Evolutionary conservation across 305 asterid genomes (phyloP), one percentile per base, ranked within the genome.

Genomic region (Solanum hybrid): DNA sequence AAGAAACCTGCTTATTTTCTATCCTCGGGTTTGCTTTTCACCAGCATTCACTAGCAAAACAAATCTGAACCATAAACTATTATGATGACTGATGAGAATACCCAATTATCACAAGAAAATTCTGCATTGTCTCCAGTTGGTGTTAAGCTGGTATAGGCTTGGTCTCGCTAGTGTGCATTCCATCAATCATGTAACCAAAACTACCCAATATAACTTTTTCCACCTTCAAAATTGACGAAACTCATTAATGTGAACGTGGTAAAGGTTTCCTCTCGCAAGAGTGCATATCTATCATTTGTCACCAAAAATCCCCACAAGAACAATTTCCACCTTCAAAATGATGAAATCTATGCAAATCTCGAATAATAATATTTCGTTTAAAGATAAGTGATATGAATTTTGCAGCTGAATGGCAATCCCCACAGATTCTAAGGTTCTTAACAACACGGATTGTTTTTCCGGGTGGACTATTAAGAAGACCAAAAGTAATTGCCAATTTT

Each of bases 291-390:
- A 14, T 42, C 38, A 81, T 81, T 82, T 42, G 78, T 92, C 94
- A 94, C 98, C 97, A 96, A 89, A 92, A 95, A 90, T 95, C 97
- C 85, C 94, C 92, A 77, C 97, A 94, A 60, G 98, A 95, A 87
- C 98, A 95, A 27, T 91, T 89, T 0, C 98, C 96, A 88, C 93
- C 95, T 91, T 92, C 93, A 82, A 96, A 94, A 92, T 95, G 96
- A 91, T 96, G 98, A 92, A 96, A 96, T 86, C 98, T 91, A 91
- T 95, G 95, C 79, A 91, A 88, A 92, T 95, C 96, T 91, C 98
- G 92, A 31, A 96, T 90, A 82, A 96, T 84, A 64, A 95, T 91
- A 36, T 86, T 92, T 86, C 96, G 89, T 78, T 93, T 92, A 92
- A 90, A 93, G 66, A 93, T 87, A 42, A 72, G 91, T 10, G 96